These are phyloP conservation scores for Chiua virens DNA, from an alignment of 768 basidiomycete genomes.

Conservation along the genomic window DNA sequence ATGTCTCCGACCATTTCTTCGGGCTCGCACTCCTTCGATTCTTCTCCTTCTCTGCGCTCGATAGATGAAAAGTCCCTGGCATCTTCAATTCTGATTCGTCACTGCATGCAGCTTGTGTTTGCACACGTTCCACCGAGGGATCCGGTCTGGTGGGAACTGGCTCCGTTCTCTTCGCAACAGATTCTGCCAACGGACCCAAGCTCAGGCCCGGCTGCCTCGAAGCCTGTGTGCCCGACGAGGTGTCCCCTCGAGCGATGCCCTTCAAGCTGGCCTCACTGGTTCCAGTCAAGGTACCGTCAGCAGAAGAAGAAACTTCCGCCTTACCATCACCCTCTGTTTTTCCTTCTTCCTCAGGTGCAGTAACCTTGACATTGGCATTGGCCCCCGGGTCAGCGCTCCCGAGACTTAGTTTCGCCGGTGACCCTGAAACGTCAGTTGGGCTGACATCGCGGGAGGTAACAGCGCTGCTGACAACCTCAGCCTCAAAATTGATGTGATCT, in stretches of 20 bases:
- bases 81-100: slow-evolving; percentile 40
- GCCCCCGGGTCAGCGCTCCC: slow-evolving; percentile 35
- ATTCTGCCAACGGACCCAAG: background rate
- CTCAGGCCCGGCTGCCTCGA: background rate
- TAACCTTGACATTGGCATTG: slow-evolving; percentile 44
- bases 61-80: slow-evolving; percentile 52
- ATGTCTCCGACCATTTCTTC: slow-evolving; percentile 18
- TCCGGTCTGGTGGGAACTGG: background rate
- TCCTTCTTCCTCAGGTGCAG: slow-evolving; percentile 24
- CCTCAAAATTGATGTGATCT: slow-evolving; percentile 26
- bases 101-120: slow-evolving; percentile 11
- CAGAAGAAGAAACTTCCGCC: slow-evolving; percentile 18
- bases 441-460: slow-evolving; percentile 34
- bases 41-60: slow-evolving; percentile 7
- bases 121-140: background rate
- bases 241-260: background rate
- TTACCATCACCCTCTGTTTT: slow-evolving; percentile 24
- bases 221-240: slow-evolving; percentile 2
- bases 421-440: slow-evolving; percentile 19
- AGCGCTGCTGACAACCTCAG: slow-evolving; percentile 32
- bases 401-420: slow-evolving; percentile 28
- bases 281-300: slow-evolving; percentile 21
- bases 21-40: background rate
- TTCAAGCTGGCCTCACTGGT: slow-evolving; percentile 15
- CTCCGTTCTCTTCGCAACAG: background rate